Evolutionary conservation across 345 rosid genomes (phyloP).

Genomic region (Zanthoxylum bungeanum): DNA sequence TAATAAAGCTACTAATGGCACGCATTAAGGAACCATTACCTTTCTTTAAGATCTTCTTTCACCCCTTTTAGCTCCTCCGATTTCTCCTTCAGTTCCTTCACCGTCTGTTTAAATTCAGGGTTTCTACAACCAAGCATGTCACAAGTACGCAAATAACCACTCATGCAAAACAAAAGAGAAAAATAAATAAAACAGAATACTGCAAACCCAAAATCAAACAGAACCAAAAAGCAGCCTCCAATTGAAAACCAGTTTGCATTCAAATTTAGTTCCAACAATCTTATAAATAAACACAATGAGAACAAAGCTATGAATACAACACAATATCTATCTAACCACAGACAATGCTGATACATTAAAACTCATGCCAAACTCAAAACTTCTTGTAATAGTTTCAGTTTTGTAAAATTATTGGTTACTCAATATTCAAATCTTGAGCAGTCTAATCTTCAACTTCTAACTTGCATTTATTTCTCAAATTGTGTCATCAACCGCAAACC

Average conservation of each 20-base stretch:
- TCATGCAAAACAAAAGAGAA: background rate
- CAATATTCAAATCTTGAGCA: background rate
- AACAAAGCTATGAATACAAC: background rate
- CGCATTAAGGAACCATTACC: constrained; percentile 41
- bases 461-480: background rate
- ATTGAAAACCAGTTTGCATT: background rate
- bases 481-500: background rate
- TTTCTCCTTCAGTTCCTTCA: constrained; percentile 75
- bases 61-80: constrained; percentile 65
- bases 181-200: background rate
- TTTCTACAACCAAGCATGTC: constrained; percentile 39
- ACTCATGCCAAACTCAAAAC: background rate
- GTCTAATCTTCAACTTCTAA: background rate
- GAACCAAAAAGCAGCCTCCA: background rate
- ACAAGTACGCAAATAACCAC: background rate
- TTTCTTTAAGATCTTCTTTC: constrained; percentile 65
- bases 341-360: background rate
- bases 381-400: background rate
- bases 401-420: background rate
- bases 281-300: background rate
- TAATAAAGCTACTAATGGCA: constrained; percentile 23
- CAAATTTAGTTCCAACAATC: background rate
- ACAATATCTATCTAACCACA: background rate
- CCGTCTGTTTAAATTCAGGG: constrained; percentile 70
- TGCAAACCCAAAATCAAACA: background rate